Evolutionary conservation across 202 grass and related monocot species (phyloP).

Genomic region (Saccharum hybrid): DNA sequence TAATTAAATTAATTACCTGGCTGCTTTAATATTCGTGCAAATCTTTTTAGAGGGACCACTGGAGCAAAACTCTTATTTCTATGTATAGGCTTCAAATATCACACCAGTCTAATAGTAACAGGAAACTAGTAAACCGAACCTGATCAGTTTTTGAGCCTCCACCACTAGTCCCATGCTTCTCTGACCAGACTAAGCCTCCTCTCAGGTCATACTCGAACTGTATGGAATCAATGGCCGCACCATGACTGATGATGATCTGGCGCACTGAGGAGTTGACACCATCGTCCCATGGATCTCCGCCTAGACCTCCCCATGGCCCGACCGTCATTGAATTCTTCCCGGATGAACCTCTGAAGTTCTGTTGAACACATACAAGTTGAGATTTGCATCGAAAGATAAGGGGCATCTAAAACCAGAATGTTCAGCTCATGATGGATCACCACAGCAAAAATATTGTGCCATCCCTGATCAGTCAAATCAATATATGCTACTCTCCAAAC

Average conservation of each 20-base stretch:
- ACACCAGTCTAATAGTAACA: background rate
- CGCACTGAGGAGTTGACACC: slow-evolving; percentile 48
- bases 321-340: slow-evolving; percentile 42
- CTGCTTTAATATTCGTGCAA: too few species aligned
- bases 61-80: too few species aligned
- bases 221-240: slow-evolving; percentile 52
- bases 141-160: slow-evolving; percentile 50
- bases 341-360: slow-evolving; percentile 50
- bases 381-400: background rate
- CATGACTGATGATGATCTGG: slow-evolving; percentile 53
- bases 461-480: background rate
- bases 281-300: slow-evolving; percentile 60
- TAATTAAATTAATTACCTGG: too few species aligned
- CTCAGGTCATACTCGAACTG: slow-evolving; percentile 54
- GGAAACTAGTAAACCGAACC: slow-evolving; percentile 36
- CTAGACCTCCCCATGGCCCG: slow-evolving; percentile 65
- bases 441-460: background rate
- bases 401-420: background rate
- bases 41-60: too few species aligned
- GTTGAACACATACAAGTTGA: slow-evolving; percentile 1
- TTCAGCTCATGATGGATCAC: background rate
- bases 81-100: slow-evolving; percentile 20
- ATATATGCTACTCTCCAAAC: background rate
- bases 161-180: slow-evolving; percentile 46
- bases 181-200: slow-evolving; percentile 55